Percentiles rank a stretch among this genome's conserved stretches.
These are phyloP conservation scores for Leccinum boreale DNA, from an alignment of 768 basidiomycete genomes.

Conservation along the genomic window DNA sequence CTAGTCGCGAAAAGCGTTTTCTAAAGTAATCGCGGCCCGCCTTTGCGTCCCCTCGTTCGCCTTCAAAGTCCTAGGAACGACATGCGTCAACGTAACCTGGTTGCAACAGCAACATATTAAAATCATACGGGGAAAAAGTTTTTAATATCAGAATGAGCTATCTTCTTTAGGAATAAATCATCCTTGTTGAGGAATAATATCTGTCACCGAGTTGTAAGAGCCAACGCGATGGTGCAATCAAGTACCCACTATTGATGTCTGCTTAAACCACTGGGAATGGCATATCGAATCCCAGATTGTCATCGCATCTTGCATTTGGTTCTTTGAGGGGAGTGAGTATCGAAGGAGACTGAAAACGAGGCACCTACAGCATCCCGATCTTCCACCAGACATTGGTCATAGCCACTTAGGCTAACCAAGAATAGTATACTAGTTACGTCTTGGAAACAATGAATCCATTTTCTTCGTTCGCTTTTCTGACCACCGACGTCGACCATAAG, in stretches of 20 bases:
- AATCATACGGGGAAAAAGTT: constrained; percentile 78
- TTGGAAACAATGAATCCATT: constrained; percentile 95
- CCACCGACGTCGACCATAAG: constrained; percentile 94
- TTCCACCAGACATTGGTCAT: constrained; percentile 92
- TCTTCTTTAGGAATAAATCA: constrained; percentile 87
- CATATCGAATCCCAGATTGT: constrained; percentile 99
- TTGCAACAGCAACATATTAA: too few species aligned
- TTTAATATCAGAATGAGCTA: constrained; percentile 77
- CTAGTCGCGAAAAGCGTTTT: constrained; percentile 74
- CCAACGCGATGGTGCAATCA: neutral
- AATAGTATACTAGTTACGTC: constrained; percentile 93
- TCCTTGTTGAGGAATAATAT: constrained; percentile 96
- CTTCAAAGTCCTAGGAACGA: constrained; percentile 73
- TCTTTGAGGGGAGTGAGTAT: constrained; percentile 41
- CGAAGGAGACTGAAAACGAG: neutral
- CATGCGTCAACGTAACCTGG: neutral
- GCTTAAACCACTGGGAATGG: constrained; percentile 96
- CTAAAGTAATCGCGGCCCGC: constrained; percentile 90
- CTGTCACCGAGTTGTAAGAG: constrained; percentile 35
- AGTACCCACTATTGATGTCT: constrained; percentile 78
- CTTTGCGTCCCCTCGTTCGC: constrained; percentile 65
- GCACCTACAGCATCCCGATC: constrained; percentile 81
- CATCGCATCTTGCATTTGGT: constrained; percentile 99
- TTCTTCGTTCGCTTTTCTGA: constrained; percentile 89
- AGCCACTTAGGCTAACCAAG: constrained; percentile 86